These are phyloP conservation scores for Yamadazyma aaseri DNA, from an alignment of 1,139 yeast species.

Conservation along the genomic window DNA sequence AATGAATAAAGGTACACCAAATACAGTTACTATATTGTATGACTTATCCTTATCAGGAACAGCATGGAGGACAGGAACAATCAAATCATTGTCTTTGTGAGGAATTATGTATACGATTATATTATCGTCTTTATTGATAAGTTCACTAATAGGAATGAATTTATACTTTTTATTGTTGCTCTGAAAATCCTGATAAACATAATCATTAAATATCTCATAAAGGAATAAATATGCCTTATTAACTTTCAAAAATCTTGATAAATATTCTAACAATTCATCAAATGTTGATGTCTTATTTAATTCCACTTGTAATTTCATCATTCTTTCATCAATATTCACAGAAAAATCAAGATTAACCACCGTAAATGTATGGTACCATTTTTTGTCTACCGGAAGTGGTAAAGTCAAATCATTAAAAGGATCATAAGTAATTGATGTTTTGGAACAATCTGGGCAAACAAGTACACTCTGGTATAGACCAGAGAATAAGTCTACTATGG, in stretches of 20 bases:
- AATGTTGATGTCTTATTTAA: slow-evolving; percentile 65
- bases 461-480: slow-evolving; percentile 89
- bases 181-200: slow-evolving; percentile 70
- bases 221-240: slow-evolving; percentile 50
- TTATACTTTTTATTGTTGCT: slow-evolving; percentile 56
- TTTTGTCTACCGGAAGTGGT: slow-evolving; percentile 77
- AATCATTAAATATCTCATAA: slow-evolving; percentile 69
- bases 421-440: slow-evolving; percentile 86
- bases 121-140: slow-evolving; percentile 62
- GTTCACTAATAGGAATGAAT: slow-evolving; percentile 67
- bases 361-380: slow-evolving; percentile 69
- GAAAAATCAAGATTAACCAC: slow-evolving; percentile 57
- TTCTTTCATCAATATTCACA: slow-evolving; percentile 18
- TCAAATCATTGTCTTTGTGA: slow-evolving; percentile 42
- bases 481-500: slow-evolving; percentile 80
- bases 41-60: slow-evolving; percentile 42
- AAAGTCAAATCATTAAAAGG: slow-evolving; percentile 90
- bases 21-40: slow-evolving; percentile 37
- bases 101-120: slow-evolving; percentile 70
- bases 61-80: slow-evolving; percentile 70
- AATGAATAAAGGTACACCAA: slow-evolving; percentile 78
- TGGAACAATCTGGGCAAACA: slow-evolving; percentile 81
- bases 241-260: slow-evolving; percentile 52
- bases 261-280: slow-evolving; percentile 59
- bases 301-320: slow-evolving; percentile 62